These are phyloP conservation scores for Perkinsus chesapeaki DNA, from an alignment of 169 alveolate genomes.

Conservation along the genomic window DNA sequence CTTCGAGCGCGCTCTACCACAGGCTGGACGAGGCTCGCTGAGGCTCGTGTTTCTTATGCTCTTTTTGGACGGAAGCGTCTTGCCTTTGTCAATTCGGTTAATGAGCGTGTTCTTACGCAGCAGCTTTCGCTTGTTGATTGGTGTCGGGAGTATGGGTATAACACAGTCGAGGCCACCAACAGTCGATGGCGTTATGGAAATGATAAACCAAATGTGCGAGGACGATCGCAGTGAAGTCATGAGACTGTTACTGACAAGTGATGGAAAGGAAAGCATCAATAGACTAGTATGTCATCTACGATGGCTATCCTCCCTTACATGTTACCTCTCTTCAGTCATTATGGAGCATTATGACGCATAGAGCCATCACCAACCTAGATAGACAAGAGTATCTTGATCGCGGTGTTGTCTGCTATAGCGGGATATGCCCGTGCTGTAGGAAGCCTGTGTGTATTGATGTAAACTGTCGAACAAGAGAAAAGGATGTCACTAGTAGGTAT, in stretches of 20 bases:
- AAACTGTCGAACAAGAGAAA: background rate
- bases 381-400: background rate
- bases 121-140: no score
- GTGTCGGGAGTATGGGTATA: no score
- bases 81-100: background rate
- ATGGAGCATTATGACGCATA: background rate
- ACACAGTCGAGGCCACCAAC: no score
- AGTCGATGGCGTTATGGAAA: no score
- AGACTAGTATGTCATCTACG: no score
- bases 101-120: background rate
- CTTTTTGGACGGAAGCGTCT: background rate
- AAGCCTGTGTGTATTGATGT: background rate
- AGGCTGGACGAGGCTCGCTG: background rate
- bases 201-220: no score
- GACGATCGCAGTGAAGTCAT: no score
- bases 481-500: background rate
- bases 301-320: background rate
- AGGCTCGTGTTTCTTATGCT: background rate
- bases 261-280: no score
- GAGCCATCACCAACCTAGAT: background rate
- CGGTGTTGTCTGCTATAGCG: background rate
- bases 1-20: background rate
- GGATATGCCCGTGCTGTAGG: background rate
- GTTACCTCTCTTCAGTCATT: background rate
- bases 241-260: no score